These are phyloP conservation scores for Tilletiaria anomala DNA, from an alignment of 1,284 basidiomycete genomes.

Conservation along the genomic window DNA sequence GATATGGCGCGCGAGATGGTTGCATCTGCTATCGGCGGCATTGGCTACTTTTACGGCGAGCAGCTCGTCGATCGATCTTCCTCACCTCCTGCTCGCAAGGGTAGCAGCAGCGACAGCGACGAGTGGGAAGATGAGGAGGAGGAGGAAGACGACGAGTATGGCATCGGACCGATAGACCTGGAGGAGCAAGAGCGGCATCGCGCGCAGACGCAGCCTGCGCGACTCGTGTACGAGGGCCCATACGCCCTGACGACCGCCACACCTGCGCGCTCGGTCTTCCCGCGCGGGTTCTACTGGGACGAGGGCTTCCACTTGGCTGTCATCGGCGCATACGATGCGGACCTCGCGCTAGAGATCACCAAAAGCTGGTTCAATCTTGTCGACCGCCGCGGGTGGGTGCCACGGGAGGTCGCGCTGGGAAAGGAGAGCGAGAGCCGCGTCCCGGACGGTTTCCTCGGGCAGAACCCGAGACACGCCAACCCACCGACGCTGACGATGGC, in stretches of 20 bases:
- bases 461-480: slow-evolving; percentile 83
- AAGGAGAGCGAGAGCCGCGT: slow-evolving; percentile 81
- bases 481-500: slow-evolving; percentile 85
- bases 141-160: slow-evolving; percentile 12
- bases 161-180: neutral
- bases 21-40: slow-evolving; percentile 73
- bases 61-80: slow-evolving; percentile 73
- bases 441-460: slow-evolving; percentile 72
- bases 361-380: slow-evolving; percentile 77
- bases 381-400: slow-evolving; percentile 87
- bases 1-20: slow-evolving; percentile 74
- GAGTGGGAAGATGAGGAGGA: slow-evolving; percentile 26
- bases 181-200: neutral
- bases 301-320: slow-evolving; percentile 87
- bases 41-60: slow-evolving; percentile 85
- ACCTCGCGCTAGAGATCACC: slow-evolving; percentile 74
- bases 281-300: slow-evolving; percentile 93
- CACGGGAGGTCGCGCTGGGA: slow-evolving; percentile 82
- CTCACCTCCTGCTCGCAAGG: slow-evolving; percentile 73
- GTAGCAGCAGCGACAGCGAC: slow-evolving; percentile 31
- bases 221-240: slow-evolving; percentile 51
- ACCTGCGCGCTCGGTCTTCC: slow-evolving; percentile 86
- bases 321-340: slow-evolving; percentile 81
- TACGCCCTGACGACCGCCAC: slow-evolving; percentile 75
- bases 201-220: slow-evolving; percentile 41